Conservation (phyloP, 352 stramenopile genomes). For the Globisporangium parvum region DNA sequence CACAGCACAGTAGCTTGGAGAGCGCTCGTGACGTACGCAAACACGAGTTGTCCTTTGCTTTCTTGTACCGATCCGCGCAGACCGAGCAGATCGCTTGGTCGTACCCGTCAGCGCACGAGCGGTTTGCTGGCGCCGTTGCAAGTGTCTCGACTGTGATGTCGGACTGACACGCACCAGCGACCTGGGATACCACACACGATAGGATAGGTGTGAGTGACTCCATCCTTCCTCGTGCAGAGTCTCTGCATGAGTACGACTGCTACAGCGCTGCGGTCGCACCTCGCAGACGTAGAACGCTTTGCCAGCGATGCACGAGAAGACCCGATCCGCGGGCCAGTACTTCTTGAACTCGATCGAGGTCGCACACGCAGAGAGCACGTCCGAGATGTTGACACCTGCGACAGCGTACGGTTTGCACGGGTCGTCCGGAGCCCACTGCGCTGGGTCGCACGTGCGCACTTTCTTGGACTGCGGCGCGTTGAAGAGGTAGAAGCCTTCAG, state of each 20-base stretch:
- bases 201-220: background rate
- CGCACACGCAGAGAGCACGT: conserved; percentile 40
- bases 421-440: conserved; percentile 37
- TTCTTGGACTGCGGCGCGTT: conserved; percentile 36
- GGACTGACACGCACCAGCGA: conserved; percentile 37
- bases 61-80: conserved; percentile 49
- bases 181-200: conserved; percentile 12
- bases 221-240: too few species aligned
- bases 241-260: background rate
- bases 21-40: conserved; percentile 30
- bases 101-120: conserved; percentile 44
- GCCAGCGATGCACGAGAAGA: conserved; percentile 53
- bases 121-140: conserved; percentile 11
- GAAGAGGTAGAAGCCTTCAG: conserved; percentile 55
- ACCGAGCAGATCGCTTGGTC: conserved; percentile 66
- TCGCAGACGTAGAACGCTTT: conserved; percentile 65
- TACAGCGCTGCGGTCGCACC: conserved; percentile 12
- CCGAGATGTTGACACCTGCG: conserved; percentile 14
- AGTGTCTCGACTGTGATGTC: conserved; percentile 40
- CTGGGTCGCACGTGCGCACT: conserved; percentile 21
- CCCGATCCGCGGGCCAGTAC: conserved; percentile 47
- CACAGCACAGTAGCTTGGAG: background rate
- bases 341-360: conserved; percentile 28
- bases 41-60: conserved; percentile 44
- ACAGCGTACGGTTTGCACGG: conserved; percentile 33